Evolutionary conservation across 192 early-diverging fungal genomes (phyloP).

Genomic region (Paraglomus brasilianum): DNA sequence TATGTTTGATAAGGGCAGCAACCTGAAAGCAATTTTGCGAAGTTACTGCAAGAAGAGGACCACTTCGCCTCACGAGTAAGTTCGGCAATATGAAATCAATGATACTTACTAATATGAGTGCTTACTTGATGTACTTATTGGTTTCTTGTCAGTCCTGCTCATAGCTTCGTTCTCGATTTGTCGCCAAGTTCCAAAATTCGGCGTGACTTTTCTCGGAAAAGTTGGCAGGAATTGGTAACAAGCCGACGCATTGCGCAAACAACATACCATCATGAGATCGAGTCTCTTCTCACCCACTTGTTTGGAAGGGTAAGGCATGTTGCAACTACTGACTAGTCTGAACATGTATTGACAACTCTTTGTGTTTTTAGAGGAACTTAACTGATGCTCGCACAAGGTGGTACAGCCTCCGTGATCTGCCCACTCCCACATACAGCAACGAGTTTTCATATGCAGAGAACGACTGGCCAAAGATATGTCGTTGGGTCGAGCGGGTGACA

Average conservation of each 20-base stretch:
- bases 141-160: constrained; percentile 20
- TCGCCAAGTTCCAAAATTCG: constrained; percentile 19
- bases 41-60: constrained; percentile 22
- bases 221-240: constrained; percentile 27
- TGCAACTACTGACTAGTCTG: constrained; percentile 10
- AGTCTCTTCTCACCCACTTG: constrained; percentile 25
- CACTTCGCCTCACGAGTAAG: constrained; percentile 30
- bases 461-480: constrained; percentile 1
- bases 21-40: constrained; percentile 1
- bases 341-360: constrained; percentile 11
- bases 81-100: constrained; percentile 21
- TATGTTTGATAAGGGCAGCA: no score
- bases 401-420: constrained; percentile 18
- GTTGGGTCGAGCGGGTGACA: constrained; percentile 15
- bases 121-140: constrained; percentile 20
- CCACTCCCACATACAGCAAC: constrained; percentile 24
- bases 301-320: constrained; percentile 20
- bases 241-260: constrained; percentile 12
- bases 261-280: constrained; percentile 27
- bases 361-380: constrained; percentile 17
- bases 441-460: constrained; percentile 25
- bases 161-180: constrained; percentile 29
- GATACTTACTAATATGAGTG: constrained; percentile 3
- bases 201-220: constrained; percentile 21
- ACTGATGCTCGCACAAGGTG: constrained; percentile 22